Conservation (phyloP, 768 basidiomycete species). For the Kwoniella dejecticola region DNA sequence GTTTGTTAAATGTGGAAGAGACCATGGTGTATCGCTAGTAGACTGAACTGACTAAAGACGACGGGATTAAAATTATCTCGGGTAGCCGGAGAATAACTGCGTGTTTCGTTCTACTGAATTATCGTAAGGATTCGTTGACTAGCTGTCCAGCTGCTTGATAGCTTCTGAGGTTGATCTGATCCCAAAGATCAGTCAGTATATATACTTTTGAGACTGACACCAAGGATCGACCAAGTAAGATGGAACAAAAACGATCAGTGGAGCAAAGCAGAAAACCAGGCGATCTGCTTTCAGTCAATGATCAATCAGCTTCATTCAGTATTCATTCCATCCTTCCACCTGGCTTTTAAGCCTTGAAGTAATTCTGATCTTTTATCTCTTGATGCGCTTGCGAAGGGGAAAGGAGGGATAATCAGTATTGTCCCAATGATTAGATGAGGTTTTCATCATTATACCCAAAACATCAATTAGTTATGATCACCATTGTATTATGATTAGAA, state of each 20-base stretch:
- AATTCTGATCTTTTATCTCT: not conserved
- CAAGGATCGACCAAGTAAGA: not conserved
- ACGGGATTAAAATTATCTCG: too few species aligned
- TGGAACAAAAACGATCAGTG: not conserved
- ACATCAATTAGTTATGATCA: not conserved
- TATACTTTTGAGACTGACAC: not conserved
- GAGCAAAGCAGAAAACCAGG: conserved; percentile 8
- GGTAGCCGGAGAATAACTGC: too few species aligned
- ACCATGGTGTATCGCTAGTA: not conserved
- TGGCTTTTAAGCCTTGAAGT: not conserved
- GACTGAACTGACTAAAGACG: not conserved
- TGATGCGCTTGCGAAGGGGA: too few species aligned
- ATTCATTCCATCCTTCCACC: not conserved
- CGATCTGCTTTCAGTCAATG: conserved; percentile 4
- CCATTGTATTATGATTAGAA: not conserved
- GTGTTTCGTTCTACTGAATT: too few species aligned
- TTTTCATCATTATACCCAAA: too few species aligned
- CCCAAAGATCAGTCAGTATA: not conserved
- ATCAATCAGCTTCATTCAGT: conserved; percentile 5
- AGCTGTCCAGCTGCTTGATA: not conserved
- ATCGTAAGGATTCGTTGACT: conserved; percentile 1
- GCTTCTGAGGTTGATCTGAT: too few species aligned
- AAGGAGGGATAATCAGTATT: too few species aligned
- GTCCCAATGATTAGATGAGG: too few species aligned
- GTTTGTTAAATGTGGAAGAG: too few species aligned